Evolutionary conservation across 257 asterid genomes (phyloP).

Genomic region (Ilex asprella): DNA sequence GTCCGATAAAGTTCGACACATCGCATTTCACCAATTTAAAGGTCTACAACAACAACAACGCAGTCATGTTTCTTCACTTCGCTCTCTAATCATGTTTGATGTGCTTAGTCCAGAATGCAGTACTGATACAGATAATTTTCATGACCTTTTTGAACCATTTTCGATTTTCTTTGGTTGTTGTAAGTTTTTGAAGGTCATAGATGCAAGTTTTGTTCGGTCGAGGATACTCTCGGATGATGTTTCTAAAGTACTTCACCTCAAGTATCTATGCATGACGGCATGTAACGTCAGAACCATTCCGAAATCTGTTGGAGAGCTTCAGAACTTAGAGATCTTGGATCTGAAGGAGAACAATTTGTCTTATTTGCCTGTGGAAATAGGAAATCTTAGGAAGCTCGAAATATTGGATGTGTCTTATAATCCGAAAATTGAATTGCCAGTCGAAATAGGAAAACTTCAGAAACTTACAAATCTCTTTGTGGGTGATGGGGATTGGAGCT

Average conservation of each 20-base stretch:
- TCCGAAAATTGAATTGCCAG: too few species aligned
- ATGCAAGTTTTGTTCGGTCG: background rate
- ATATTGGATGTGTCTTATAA: too few species aligned
- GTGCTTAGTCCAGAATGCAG: too few species aligned
- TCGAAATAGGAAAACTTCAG: too few species aligned
- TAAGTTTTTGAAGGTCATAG: slow-evolving; percentile 12
- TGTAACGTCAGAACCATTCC: too few species aligned
- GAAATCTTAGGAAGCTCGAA: too few species aligned
- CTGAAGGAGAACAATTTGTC: slow-evolving; percentile 3
- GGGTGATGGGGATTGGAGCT: too few species aligned
- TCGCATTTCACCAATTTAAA: background rate
- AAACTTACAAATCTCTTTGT: too few species aligned
- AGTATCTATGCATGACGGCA: background rate
- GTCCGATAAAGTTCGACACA: background rate
- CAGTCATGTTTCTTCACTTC: background rate
- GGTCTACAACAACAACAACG: too few species aligned
- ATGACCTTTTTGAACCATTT: too few species aligned
- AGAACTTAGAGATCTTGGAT: slow-evolving; percentile 6
- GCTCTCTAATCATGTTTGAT: background rate
- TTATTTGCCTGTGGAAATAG: slow-evolving; percentile 2
- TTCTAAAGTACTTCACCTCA: slow-evolving; percentile 12
- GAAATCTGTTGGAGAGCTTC: slow-evolving; percentile 7
- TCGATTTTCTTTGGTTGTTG: too few species aligned
- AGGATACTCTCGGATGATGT: slow-evolving; percentile 12
- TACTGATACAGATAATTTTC: too few species aligned